Conservation (phyloP, 306 rosid species). For the Lagenaria siceraria region DNA sequence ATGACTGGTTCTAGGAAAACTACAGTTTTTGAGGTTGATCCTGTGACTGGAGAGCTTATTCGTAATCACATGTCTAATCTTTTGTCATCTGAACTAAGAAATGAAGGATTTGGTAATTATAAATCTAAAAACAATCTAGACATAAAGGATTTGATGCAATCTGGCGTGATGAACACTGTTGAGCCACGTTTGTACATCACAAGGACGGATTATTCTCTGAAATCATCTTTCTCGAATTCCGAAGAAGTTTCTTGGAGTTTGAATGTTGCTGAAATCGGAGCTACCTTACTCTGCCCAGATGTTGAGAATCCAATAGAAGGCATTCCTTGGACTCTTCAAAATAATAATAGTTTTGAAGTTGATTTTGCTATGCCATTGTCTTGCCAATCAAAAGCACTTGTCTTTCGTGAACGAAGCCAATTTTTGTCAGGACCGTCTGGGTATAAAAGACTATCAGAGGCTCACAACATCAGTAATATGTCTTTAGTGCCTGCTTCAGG, state of each 20-base stretch:
- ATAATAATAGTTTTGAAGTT: slow-evolving; percentile 23
- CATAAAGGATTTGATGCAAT: slow-evolving; percentile 22
- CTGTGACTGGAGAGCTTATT: slow-evolving; percentile 39
- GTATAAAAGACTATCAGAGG: slow-evolving; percentile 14
- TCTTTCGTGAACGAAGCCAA: slow-evolving; percentile 32
- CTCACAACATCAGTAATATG: slow-evolving; percentile 12
- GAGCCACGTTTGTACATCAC: slow-evolving; percentile 35
- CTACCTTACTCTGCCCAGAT: slow-evolving; percentile 43
- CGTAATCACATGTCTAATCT: slow-evolving; percentile 21
- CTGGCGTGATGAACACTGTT: slow-evolving; percentile 16
- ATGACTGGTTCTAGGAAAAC: slow-evolving; percentile 55
- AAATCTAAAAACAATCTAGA: neutral
- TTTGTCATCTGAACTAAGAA: slow-evolving; percentile 19
- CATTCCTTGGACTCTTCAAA: slow-evolving; percentile 19
- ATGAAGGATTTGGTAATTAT: slow-evolving; percentile 9
- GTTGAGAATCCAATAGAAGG: slow-evolving; percentile 16
- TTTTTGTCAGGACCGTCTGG: slow-evolving; percentile 18
- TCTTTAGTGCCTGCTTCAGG: slow-evolving; percentile 16
- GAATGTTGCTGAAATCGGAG: slow-evolving; percentile 52
- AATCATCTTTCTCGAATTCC: slow-evolving; percentile 31
- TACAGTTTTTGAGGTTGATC: slow-evolving; percentile 56
- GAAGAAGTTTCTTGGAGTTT: slow-evolving; percentile 49
- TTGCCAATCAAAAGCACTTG: slow-evolving; percentile 40
- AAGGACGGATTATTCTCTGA: slow-evolving; percentile 54
- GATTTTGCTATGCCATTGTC: slow-evolving; percentile 47